Evolutionary conservation across 345 rosid genomes (phyloP), one percentile per base, ranked within the genome.

Genomic region (Balakata baccata): DNA sequence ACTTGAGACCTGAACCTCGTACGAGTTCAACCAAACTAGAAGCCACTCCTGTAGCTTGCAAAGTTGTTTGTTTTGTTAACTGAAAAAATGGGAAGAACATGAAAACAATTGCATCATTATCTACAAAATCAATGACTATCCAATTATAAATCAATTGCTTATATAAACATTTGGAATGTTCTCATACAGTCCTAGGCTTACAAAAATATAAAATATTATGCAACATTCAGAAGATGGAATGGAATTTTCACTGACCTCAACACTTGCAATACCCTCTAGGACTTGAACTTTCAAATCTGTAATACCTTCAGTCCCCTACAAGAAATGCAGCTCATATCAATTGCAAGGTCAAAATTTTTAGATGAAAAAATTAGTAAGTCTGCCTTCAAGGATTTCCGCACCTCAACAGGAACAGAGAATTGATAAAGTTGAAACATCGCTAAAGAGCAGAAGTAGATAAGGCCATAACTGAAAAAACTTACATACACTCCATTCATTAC

Each of bases 41-140:
- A 20, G 97, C 97, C 70, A 90, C 97, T 57, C 94, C 97, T 25
- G 98, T 88, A 64, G 98, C 88, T 84, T 93, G 94, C 64, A 88
- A 86, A 1, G 97, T 89, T 1, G 98, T 93, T 74, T 88, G 86
- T 80, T 93, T 93, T 37, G 76, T 87, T 22, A 93, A 81, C 96
- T 90, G 83, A 76, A 80, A 29, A 67, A 43, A 8, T 8, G 47
- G 7, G 18, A 50, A 53, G 37, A 62, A 59, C 5, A 61, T 17
- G 8, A 62, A 61, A 60, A 10, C 8, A 71, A 23, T 29, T 11
- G 3, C 46, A 60, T 68, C 41, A 72, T 22, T 29, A 17, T 11
- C 45, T 29, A 43, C 66, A 29, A 29, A 29, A 29, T 29, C 38
- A 11, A 58, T 20, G 20, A 17, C 22, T 38, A 63, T 7, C 45